Evolutionary conservation across 2,329 filamentous ascomycete genomes (phyloP).

Genomic region (Exserohilum turcica): DNA sequence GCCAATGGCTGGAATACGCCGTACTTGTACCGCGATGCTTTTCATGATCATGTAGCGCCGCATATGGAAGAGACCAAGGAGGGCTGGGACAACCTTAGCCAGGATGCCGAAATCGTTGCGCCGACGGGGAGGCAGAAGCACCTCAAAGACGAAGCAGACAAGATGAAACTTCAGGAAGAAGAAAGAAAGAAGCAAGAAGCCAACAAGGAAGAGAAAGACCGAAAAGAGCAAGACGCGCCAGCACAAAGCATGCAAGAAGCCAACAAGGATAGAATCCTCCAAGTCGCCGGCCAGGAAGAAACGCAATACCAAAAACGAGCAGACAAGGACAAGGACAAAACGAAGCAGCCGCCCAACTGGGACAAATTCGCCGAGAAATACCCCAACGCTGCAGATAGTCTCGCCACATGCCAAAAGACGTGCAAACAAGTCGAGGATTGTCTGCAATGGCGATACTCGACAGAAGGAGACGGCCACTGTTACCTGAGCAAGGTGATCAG

Average conservation of each 20-base stretch:
- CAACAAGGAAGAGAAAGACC: not conserved
- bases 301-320: not conserved
- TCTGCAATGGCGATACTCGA: slow-evolving; percentile 44
- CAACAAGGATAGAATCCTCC: slow-evolving; percentile 2
- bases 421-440: slow-evolving; percentile 41
- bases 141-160: slow-evolving; percentile 18
- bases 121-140: slow-evolving; percentile 21
- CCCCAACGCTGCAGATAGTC: slow-evolving; percentile 31
- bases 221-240: not conserved
- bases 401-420: slow-evolving; percentile 32
- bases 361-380: slow-evolving; percentile 22
- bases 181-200: not conserved
- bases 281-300: not conserved
- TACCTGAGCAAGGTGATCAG: slow-evolving; percentile 39
- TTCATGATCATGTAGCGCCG: slow-evolving; percentile 38
- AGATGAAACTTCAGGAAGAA: not conserved
- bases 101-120: slow-evolving; percentile 26
- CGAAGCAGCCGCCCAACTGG: slow-evolving; percentile 20
- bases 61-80: slow-evolving; percentile 31
- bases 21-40: slow-evolving; percentile 43
- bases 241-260: not conserved
- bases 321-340: slow-evolving; percentile 6
- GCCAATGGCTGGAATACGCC: slow-evolving; percentile 41
- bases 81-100: slow-evolving; percentile 45
- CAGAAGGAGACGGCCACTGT: slow-evolving; percentile 37